A percentile compares a stretch with the other conserved stretches of the same genome.
Conservation (phyloP, 805 yeast genomes). For the Sungouiella thailandica region DNA sequence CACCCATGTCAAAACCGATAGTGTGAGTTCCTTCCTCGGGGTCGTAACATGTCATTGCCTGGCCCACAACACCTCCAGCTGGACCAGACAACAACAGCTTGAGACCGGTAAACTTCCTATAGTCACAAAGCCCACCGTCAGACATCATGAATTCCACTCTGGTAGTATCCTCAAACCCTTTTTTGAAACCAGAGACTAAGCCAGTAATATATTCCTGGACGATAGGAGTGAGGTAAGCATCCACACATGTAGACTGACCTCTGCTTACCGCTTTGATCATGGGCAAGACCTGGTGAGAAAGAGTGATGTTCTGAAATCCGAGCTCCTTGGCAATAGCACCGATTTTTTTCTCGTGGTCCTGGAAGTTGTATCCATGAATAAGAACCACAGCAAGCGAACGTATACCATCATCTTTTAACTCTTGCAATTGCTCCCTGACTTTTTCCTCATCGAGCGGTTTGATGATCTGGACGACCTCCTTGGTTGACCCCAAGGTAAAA, state of each 20-base stretch:
- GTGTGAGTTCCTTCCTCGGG: constrained; percentile 13
- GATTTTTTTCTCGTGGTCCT: constrained; percentile 31
- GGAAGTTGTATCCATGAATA: constrained; percentile 68
- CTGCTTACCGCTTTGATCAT: constrained; percentile 37
- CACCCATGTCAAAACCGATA: constrained; percentile 7
- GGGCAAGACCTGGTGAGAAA: constrained; percentile 32
- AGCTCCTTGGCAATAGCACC: constrained; percentile 25
- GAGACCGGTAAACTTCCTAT: constrained; percentile 75
- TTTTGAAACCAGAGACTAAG: constrained; percentile 33
- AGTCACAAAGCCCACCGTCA: constrained; percentile 88
- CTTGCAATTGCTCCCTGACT: constrained; percentile 37
- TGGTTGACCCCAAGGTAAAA: constrained; percentile 53
- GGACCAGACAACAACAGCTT: constrained; percentile 89
- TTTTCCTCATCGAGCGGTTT: constrained; percentile 44
- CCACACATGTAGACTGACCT: constrained; percentile 35
- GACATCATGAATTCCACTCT: constrained; percentile 84
- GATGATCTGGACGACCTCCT: constrained; percentile 60
- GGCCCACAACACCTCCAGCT: constrained; percentile 95
- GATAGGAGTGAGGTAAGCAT: constrained; percentile 33
- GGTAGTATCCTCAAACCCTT: constrained; percentile 39
- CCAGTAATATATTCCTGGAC: constrained; percentile 25
- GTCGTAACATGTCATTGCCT: constrained; percentile 68
- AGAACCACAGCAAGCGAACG: constrained; percentile 68
- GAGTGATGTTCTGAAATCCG: constrained; percentile 29
- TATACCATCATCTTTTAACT: constrained; percentile 52